Conservation (phyloP, 192 early-diverging fungal species). For the Phlyctochytrium arcticum region DNA sequence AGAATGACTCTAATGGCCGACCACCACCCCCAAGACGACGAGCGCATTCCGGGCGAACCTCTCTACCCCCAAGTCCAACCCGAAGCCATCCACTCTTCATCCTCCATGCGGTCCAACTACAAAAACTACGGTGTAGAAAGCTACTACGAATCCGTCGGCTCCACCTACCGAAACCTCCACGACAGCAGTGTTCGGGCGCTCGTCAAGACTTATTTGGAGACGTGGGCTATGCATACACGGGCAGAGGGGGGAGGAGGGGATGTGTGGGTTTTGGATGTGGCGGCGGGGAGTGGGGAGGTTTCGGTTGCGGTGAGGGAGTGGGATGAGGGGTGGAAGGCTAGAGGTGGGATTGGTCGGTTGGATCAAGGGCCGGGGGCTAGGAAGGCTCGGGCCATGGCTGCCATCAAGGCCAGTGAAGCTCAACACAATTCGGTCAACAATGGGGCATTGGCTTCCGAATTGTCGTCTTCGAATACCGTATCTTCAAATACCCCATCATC, state of each 20-base stretch:
- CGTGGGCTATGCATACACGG: not conserved
- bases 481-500: not conserved
- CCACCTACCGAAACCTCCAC: constrained; percentile 21
- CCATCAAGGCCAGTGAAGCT: not conserved
- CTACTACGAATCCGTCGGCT: constrained; percentile 16
- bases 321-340: not conserved
- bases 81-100: too few relatives aligned
- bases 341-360: not conserved
- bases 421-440: not conserved
- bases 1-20: too few relatives aligned
- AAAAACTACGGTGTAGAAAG: constrained; percentile 5
- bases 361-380: too few relatives aligned
- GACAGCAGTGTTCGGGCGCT: constrained; percentile 7
- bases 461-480: not conserved
- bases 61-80: too few relatives aligned
- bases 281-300: constrained; percentile 18
- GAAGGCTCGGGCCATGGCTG: not conserved
- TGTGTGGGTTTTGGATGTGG: constrained; percentile 10
- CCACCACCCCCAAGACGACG: too few relatives aligned
- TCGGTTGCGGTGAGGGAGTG: not conserved
- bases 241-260: not conserved
- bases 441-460: not conserved
- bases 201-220: constrained; percentile 11
- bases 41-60: too few relatives aligned
- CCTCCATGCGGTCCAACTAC: constrained; percentile 26